Evolutionary conservation across 257 asterid genomes (phyloP).

Genomic region (Fraxinus quadrangulata): DNA sequence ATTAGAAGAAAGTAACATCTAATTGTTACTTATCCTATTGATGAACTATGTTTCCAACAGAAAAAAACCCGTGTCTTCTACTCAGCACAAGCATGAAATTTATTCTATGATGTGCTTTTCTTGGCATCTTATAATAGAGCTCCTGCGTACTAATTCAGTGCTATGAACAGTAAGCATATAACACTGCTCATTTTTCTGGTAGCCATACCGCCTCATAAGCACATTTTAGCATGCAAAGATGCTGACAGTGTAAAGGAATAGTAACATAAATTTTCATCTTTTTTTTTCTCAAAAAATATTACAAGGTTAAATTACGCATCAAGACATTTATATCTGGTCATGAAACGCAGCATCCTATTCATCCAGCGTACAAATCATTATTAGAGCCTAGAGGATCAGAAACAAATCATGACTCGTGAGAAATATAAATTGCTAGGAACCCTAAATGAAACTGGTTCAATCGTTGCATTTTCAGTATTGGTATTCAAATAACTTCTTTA

Average conservation of each 20-base stretch:
- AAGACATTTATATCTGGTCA: background rate
- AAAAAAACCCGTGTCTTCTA: background rate
- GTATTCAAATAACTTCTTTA: conserved; percentile 4
- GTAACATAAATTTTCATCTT: background rate
- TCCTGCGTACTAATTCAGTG: background rate
- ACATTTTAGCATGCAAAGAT: conserved; percentile 1
- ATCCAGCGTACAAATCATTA: background rate
- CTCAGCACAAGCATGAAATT: background rate
- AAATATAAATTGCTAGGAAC: background rate
- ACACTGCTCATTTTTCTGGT: background rate
- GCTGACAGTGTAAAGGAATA: background rate
- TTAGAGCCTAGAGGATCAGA: background rate
- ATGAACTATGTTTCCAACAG: background rate
- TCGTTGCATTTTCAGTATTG: background rate
- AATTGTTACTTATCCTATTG: background rate
- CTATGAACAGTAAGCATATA: background rate
- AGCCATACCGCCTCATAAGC: background rate
- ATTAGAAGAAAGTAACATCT: too few relatives aligned
- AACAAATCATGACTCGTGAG: conserved; percentile 2
- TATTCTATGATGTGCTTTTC: background rate
- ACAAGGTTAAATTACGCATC: background rate
- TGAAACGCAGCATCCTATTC: background rate
- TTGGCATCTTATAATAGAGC: conserved; percentile 1
- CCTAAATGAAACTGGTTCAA: conserved; percentile 4
- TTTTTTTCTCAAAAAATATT: background rate